Conservation (phyloP, 148 eudicot species). For the Selenicereus undatus region DNA sequence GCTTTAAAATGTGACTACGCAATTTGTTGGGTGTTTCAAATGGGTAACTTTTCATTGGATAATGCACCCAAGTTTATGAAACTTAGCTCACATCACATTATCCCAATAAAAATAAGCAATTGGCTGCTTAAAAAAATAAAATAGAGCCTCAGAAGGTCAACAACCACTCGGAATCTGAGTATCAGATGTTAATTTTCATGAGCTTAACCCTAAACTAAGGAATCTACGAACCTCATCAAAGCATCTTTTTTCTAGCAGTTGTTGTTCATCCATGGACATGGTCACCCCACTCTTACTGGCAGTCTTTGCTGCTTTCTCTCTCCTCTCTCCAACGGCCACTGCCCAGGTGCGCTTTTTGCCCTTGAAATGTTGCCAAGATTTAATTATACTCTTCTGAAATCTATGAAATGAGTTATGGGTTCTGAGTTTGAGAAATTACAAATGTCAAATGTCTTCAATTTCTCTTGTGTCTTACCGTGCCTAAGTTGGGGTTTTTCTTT, state of each 20-base stretch:
- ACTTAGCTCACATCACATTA: background rate
- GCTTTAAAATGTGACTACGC: too few relatives aligned
- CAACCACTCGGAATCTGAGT: background rate
- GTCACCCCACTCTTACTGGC: conserved; percentile 9
- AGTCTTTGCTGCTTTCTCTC: conserved; percentile 13
- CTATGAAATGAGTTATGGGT: background rate
- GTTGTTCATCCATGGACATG: conserved; percentile 11
- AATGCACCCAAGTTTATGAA: background rate
- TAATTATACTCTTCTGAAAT: background rate
- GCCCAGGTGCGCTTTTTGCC: conserved; percentile 15
- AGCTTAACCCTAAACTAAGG: background rate
- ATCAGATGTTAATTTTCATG: background rate
- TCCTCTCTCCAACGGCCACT: conserved; percentile 15
- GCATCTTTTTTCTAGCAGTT: background rate
- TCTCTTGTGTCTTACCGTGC: too few relatives aligned
- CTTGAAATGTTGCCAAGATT: background rate
- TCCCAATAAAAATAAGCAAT: background rate
- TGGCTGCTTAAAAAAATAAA: background rate
- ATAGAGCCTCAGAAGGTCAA: background rate
- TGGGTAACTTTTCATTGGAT: too few relatives aligned
- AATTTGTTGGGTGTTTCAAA: too few relatives aligned
- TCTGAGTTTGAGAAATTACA: background rate
- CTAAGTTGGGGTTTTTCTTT: background rate
- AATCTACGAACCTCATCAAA: background rate
- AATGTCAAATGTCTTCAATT: too few relatives aligned